Evolutionary conservation across 495 filamentous ascomycete species (phyloP).

Genomic region (Symbiotaphrina buchneri): DNA sequence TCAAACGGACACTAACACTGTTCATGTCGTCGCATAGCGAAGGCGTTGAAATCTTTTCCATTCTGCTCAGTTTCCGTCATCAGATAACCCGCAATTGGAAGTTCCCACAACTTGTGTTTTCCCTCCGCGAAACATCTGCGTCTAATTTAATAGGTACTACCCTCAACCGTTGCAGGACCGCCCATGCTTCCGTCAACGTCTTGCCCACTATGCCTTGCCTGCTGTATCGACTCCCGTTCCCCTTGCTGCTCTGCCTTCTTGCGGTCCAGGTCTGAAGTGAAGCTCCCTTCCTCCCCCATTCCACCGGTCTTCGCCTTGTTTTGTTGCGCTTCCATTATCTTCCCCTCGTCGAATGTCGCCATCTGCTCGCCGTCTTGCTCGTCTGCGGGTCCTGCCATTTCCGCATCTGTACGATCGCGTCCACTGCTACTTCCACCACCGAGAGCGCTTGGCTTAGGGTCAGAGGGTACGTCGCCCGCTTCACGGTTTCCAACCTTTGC

Average conservation of each 20-base stretch:
- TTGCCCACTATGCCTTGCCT: slow-evolving; percentile 9
- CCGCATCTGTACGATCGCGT: slow-evolving; percentile 9
- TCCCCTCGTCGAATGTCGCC: slow-evolving; percentile 14
- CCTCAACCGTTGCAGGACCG: slow-evolving; percentile 15
- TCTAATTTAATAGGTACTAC: neutral
- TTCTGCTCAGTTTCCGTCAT: no score
- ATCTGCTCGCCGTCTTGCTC: slow-evolving; percentile 18
- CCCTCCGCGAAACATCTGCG: no score
- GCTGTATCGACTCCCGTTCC: slow-evolving; percentile 10
- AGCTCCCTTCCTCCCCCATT: slow-evolving; percentile 9
- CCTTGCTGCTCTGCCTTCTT: slow-evolving; percentile 20
- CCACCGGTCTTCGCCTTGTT: slow-evolving; percentile 6
- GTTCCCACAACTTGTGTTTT: no score
- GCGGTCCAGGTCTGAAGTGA: slow-evolving; percentile 15
- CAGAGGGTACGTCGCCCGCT: neutral
- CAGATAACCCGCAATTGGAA: no score
- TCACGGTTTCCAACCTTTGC: slow-evolving; percentile 1
- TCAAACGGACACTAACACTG: neutral
- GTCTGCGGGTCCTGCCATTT: slow-evolving; percentile 8
- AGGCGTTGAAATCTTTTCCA: no score
- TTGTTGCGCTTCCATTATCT: slow-evolving; percentile 10
- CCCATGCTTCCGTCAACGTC: slow-evolving; percentile 17
- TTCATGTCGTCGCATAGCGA: no score
- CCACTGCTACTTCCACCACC: slow-evolving; percentile 6
- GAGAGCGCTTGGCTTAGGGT: neutral